phyloP scores from a whole-genome alignment of 176 grass and related monocot genomes.

The Ampelocalamus luodianensis region DNA sequence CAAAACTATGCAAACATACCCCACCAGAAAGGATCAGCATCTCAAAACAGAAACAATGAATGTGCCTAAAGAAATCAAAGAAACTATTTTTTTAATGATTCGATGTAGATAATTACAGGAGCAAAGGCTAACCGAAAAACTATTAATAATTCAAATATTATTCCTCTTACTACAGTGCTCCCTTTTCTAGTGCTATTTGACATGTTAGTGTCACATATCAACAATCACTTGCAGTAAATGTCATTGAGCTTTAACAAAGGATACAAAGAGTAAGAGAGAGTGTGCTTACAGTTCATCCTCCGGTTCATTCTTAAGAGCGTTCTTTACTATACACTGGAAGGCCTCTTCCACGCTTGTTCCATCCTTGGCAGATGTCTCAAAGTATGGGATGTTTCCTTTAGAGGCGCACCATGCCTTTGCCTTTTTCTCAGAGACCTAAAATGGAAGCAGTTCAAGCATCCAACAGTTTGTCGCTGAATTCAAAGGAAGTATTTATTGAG shows the following conservation, averaged over 20 bases:
- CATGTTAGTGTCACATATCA: not conserved
- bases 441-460: slow-evolving; percentile 7
- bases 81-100: not conserved
- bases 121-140: not conserved
- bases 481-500: not conserved
- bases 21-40: not conserved
- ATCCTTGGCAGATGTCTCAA: slow-evolving; percentile 97
- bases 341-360: slow-evolving; percentile 91
- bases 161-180: not conserved
- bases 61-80: not conserved
- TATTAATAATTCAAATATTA: not conserved
- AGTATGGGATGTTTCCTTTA: slow-evolving; percentile 94
- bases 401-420: slow-evolving; percentile 91
- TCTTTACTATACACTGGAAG: slow-evolving; percentile 88
- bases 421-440: slow-evolving; percentile 97
- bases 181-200: not conserved
- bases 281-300: slow-evolving; percentile 89
- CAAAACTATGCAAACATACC: slow-evolving; percentile 8
- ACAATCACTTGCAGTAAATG: not conserved
- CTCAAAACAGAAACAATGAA: not conserved
- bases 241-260: not conserved
- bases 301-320: slow-evolving; percentile 92
- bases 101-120: not conserved
- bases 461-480: not conserved
- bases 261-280: slow-evolving; percentile 15